Evolutionary conservation across 2,329 filamentous ascomycete species (phyloP).

Genomic region (Calonectria pauciramosa): DNA sequence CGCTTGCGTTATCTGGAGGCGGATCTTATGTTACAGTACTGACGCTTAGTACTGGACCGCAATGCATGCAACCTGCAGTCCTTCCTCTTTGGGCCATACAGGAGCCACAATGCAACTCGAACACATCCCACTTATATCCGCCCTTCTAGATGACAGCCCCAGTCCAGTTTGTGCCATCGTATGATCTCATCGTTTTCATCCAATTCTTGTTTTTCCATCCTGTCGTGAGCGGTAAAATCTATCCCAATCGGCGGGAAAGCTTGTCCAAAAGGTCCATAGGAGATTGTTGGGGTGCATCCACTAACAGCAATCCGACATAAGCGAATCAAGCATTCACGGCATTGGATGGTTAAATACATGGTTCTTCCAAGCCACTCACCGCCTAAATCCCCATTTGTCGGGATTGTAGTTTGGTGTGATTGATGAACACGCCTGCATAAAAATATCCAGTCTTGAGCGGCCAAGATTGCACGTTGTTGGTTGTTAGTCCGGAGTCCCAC

Average conservation of each 20-base stretch:
- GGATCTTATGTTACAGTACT: slow-evolving; percentile 7
- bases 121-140: slow-evolving; percentile 15
- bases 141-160: not conserved
- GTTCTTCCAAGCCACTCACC: not conserved
- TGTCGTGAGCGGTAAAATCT: not conserved
- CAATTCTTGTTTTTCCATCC: not conserved
- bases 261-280: not conserved
- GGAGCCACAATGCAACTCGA: slow-evolving; percentile 9
- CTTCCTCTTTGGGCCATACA: slow-evolving; percentile 15
- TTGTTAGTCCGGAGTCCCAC: not conserved
- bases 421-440: not conserved
- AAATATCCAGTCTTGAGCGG: not conserved
- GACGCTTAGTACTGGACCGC: not conserved
- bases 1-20: slow-evolving; percentile 8
- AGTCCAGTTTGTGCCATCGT: not conserved
- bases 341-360: not conserved
- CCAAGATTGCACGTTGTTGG: not conserved
- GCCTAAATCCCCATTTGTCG: not conserved
- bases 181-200: not conserved
- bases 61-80: slow-evolving; percentile 4
- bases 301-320: not conserved
- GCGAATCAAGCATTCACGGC: not conserved
- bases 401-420: not conserved
- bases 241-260: not conserved
- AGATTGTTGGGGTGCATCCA: not conserved